Conservation (phyloP, 148 eudicot genomes). For the Chenopodium quinoa region DNA sequence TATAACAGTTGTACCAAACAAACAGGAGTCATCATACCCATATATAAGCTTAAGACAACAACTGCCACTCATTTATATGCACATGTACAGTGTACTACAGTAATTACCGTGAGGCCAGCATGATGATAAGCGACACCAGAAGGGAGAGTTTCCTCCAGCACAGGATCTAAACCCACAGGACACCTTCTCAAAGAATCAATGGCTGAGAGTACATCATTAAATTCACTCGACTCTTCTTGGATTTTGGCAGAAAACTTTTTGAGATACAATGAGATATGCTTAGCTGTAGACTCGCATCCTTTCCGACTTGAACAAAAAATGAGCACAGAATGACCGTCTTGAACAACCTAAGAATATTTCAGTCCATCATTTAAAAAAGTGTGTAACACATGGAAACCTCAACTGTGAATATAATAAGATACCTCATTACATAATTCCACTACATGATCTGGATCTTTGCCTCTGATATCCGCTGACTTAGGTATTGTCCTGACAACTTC, state of each 20-base stretch:
- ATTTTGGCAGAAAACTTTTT: conserved; percentile 59
- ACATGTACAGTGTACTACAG: not conserved
- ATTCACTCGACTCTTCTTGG: conserved; percentile 55
- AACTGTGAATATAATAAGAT: conserved; percentile 10
- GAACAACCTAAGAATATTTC: conserved; percentile 63
- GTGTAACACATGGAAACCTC: not conserved
- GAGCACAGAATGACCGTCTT: conserved; percentile 94
- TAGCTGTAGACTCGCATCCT: conserved; percentile 97
- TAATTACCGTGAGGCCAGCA: conserved; percentile 94
- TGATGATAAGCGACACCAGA: conserved; percentile 97
- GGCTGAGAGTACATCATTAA: conserved; percentile 57
- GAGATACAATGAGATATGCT: conserved; percentile 73
- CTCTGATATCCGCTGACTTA: conserved; percentile 70
- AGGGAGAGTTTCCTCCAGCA: conserved; percentile 86
- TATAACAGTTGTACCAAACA: not conserved
- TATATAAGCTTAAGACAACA: not conserved
- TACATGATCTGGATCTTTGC: conserved; percentile 98
- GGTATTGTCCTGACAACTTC: conserved; percentile 72
- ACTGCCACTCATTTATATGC: not conserved
- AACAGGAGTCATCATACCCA: conserved; percentile 3
- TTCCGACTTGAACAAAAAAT: conserved; percentile 95
- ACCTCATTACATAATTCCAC: conserved; percentile 97
- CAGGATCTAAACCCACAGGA: conserved; percentile 93
- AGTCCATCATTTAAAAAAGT: conserved; percentile 11
- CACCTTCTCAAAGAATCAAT: conserved; percentile 80